Evolutionary conservation across 441 rosid genomes (phyloP).

Genomic region (Bocquillonia castaneifolia): DNA sequence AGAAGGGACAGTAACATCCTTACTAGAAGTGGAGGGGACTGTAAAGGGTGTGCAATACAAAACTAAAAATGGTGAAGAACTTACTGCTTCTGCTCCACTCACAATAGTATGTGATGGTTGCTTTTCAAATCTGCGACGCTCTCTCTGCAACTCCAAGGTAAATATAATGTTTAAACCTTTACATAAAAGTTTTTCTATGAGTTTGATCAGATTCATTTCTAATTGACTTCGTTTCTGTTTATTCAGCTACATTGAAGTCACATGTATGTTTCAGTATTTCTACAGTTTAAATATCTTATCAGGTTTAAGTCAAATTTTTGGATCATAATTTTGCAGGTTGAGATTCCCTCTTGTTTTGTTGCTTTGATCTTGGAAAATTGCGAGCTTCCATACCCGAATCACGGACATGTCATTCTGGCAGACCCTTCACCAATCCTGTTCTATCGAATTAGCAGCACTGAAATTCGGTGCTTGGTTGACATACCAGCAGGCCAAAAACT

Average conservation of each 20-base stretch:
- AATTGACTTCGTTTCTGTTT: no score
- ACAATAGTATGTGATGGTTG: no score
- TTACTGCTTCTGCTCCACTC: neutral
- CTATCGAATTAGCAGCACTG: neutral
- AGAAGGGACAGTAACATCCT: slow-evolving; percentile 1
- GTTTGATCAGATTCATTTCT: no score
- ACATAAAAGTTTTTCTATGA: no score
- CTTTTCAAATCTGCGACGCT: no score
- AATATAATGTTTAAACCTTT: neutral
- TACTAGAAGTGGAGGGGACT: neutral
- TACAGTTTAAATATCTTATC: neutral
- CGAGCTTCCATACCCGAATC: slow-evolving; percentile 1
- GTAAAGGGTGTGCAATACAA: slow-evolving; percentile 1
- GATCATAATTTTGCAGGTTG: neutral
- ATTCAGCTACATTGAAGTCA: no score
- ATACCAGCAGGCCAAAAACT: neutral
- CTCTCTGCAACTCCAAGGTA: neutral
- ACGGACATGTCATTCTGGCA: neutral
- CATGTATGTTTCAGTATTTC: no score
- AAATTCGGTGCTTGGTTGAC: neutral
- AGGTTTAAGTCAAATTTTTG: neutral
- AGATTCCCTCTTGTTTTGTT: slow-evolving; percentile 8
- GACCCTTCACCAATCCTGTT: neutral
- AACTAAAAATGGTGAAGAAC: neutral
- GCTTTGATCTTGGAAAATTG: neutral